Conservation (phyloP, 148 eudicot species). For the Fagopyrum esculentum region DNA sequence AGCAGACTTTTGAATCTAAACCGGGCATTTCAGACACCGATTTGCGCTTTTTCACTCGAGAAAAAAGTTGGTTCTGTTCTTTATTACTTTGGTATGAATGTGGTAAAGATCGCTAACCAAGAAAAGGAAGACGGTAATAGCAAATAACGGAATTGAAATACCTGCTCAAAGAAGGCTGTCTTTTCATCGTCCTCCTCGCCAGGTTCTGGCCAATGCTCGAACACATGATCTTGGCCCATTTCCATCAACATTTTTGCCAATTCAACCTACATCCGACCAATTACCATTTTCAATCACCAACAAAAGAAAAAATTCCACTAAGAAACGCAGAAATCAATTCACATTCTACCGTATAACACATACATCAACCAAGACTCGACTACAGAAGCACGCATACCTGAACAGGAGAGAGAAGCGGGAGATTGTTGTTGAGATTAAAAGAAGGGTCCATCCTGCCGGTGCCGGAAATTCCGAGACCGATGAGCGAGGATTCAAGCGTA, state of each 20-base stretch:
- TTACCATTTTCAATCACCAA: not conserved
- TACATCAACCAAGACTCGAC: too few species aligned
- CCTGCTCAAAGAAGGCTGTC: conserved; percentile 73
- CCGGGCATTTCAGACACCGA: too few species aligned
- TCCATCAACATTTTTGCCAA: conserved; percentile 65
- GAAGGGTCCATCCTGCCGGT: conserved; percentile 28
- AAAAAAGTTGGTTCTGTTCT: too few species aligned
- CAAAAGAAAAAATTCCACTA: not conserved
- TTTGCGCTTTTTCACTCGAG: too few species aligned
- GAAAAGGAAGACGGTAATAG: not conserved
- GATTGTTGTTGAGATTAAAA: conserved; percentile 52
- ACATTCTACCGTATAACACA: not conserved
- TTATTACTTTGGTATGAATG: too few species aligned
- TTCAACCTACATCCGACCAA: conserved; percentile 35
- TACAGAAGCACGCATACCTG: conserved; percentile 29
- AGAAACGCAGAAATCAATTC: not conserved
- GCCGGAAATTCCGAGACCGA: conserved; percentile 31
- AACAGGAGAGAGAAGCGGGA: conserved; percentile 46
- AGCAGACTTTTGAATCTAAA: too few species aligned
- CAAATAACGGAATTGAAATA: conserved; percentile 22
- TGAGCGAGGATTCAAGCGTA: conserved; percentile 13
- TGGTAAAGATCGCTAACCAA: too few species aligned
- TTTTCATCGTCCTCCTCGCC: conserved; percentile 79
- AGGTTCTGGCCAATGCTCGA: conserved; percentile 66
- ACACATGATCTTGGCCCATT: conserved; percentile 66